Base-by-base conservation (phyloP, 768 basidiomycete genomes). In the Dendrothele bispora region DNA sequence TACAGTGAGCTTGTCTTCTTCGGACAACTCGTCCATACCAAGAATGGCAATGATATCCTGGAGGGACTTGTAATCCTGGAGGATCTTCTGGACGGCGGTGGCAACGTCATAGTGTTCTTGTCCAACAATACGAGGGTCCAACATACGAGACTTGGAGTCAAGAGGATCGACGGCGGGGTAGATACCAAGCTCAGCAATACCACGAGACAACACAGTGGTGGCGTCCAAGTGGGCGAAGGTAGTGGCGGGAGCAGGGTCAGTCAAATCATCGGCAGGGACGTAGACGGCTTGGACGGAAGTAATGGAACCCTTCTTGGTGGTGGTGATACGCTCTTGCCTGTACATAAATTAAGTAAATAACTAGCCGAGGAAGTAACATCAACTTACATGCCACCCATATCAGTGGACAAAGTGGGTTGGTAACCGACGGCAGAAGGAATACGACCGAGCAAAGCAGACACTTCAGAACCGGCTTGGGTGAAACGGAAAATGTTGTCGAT, bases 401-500 rank as follows among this genome's bases (percentile, higher is more conserved):
- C 97, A 66, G 97, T 99, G 56, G 97, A 98, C 52, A 98, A 88
- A 44, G 97, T 98, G 67, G 97, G 97, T 70, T 99, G 97, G 78
- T 99, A 99, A 84, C 97, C 97, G 82, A 99, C 97, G 55, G 97
- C 97, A 58, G 97, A 98, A 58, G 97, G 97, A 65, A 98, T 99
- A 92, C 97, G 97, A 82, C 97, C 97, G 58, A 98, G 90, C 61
- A 99, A 74, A 55, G 97, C 97, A 75, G 97, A 99, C 80, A 98
- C 97, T 70, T 98, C 97, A 55, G 97, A 99, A 86, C 97, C 97
- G 64, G 97, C 97, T 73, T 98, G 97, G 60, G 97, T 99, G 91
- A 99, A 99, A 68, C 97, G 95, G 97, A 99, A 99, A 75, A 99
- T 99, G 85, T 99, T 99, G 89, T 99, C 97, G 68, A 99, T 99